Conservation (phyloP, 2,329 filamentous ascomycete species). For the Diaporthe longicolla region DNA sequence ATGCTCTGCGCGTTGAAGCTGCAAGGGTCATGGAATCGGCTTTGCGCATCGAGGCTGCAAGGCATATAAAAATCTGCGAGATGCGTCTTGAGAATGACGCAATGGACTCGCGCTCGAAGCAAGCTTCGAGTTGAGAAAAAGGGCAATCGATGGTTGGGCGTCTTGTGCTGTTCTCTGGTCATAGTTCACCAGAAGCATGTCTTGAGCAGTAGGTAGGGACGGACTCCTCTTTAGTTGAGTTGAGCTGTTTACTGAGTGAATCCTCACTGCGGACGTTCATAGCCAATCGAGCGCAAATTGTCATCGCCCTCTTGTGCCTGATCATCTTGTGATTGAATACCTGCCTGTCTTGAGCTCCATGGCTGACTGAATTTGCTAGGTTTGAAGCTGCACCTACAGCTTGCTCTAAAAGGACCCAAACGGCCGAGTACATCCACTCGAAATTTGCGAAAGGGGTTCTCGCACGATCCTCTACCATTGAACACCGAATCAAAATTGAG, state of each 20-base stretch:
- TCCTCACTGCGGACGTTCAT: neutral
- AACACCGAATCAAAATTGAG: neutral
- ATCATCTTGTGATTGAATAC: neutral
- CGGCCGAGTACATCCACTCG: neutral
- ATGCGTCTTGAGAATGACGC: neutral
- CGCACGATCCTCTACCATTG: neutral
- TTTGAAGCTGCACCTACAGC: neutral
- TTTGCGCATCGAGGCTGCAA: conserved; percentile 3
- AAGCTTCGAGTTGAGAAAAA: neutral
- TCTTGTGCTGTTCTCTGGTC: neutral
- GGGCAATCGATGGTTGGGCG: neutral
- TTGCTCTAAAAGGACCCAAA: neutral
- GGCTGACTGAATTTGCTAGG: neutral
- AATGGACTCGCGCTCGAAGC: neutral
- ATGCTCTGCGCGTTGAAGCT: no score
- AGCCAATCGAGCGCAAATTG: neutral
- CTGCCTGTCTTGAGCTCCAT: neutral
- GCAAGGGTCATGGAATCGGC: neutral
- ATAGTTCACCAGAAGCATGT: neutral
- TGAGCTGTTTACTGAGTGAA: conserved; percentile 11
- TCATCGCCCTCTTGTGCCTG: neutral
- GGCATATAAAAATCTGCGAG: neutral
- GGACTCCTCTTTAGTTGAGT: neutral
- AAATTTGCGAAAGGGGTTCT: neutral
- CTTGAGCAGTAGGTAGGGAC: neutral